Base-by-base conservation (phyloP, 768 basidiomycete genomes). In the Mycena venus region DNA sequence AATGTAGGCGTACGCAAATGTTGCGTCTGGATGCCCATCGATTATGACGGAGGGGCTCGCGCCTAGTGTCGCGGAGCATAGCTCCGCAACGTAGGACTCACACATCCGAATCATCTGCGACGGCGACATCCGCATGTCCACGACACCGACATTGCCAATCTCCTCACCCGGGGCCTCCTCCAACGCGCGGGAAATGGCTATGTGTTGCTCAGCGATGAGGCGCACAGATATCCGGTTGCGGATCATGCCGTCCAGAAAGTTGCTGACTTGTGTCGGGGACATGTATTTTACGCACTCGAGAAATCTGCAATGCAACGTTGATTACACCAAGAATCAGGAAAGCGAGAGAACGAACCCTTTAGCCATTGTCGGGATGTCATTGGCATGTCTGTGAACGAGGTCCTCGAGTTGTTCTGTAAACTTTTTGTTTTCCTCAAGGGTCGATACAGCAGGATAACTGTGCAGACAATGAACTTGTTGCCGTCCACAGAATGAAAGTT, bases 281-380 rank as follows among this genome's bases (percentile, higher is more conserved):
- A 97, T 93, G 82, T 97, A 97, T 62, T 91, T 89, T 53, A 91
- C 87, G 74, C 93, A 95, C 84, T 97, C 96, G 78, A 96, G 95
- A 80, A 97, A 97, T 60, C 96, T 95, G 68, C 15, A 29, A 59
- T 34, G 25, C 40, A 61, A 25, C 44, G 25, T 64, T 21, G 40
- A 56, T 15, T 32, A 44, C n/a, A 12, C 56, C 53, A 32, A 58
- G 17, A n/a, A 17, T 81, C 75, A 61, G 29, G 47, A 6, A 36
- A 34, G 63, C 17, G 21, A n/a, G 25, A 42, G 21, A 40, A 76
- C 85, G 68, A 75, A 93, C 95, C 96, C 96, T 84, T 96, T 96
- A 4, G 96, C 96, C 90, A 97, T 90, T 17, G 93, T 94, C 1
- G 96, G 96, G 61, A 97, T 95, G 81, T 97, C 96, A 82, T 97